Percentiles rank a stretch among this genome's conserved stretches.
Conservation (phyloP, 441 rosid species). For the Gossypium schwendimanii region DNA sequence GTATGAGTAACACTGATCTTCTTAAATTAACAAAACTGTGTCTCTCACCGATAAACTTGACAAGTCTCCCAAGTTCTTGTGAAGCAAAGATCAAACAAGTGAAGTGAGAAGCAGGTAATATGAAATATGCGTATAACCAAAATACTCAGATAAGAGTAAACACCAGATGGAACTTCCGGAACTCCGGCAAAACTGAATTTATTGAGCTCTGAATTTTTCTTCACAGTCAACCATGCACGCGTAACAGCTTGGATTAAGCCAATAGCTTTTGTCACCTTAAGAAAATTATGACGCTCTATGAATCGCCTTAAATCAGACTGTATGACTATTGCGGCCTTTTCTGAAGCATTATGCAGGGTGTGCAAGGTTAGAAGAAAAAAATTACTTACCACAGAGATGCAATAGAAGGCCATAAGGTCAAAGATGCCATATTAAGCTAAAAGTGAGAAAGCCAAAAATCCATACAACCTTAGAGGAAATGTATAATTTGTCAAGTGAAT, state of each 20-base stretch:
- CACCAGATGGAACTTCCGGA: conserved; percentile 35
- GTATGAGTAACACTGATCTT: conserved; percentile 45
- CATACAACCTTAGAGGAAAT: not conserved
- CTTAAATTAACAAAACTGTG: conserved; percentile 41
- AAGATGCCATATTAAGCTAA: not conserved
- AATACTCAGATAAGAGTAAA: conserved; percentile 1
- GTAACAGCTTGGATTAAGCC: conserved; percentile 45
- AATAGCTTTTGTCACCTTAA: conserved; percentile 42
- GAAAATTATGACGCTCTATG: conserved; percentile 34
- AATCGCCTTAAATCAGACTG: conserved; percentile 48
- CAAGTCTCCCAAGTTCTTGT: conserved; percentile 30
- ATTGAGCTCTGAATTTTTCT: conserved; percentile 27
- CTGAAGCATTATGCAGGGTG: conserved; percentile 26
- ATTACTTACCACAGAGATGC: not conserved
- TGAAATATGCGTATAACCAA: not conserved
- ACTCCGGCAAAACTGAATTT: conserved; percentile 20
- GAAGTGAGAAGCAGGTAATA: not conserved
- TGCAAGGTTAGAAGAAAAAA: conserved; percentile 12
- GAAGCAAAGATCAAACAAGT: not conserved
- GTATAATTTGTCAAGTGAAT: not conserved
- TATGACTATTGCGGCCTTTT: conserved; percentile 53
- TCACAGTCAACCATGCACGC: conserved; percentile 52
- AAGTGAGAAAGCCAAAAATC: not conserved
- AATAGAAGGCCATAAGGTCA: not conserved
- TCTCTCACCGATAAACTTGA: conserved; percentile 42